Base-by-base conservation (phyloP, 805 yeast genomes). In the Maudiozyma bulderi region DNA sequence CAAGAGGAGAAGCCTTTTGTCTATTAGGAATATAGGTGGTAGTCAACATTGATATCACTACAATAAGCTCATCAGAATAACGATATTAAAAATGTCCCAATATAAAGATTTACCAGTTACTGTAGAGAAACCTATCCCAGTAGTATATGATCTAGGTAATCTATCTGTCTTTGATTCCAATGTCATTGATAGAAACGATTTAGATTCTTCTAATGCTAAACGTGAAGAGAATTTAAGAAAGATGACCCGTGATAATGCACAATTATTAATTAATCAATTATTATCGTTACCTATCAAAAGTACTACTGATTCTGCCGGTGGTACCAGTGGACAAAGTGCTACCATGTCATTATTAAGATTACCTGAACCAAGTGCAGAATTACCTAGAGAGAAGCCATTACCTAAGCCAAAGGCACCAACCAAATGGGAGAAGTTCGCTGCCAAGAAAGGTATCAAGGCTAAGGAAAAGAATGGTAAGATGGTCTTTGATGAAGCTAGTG, bases 361-460 rank as follows among this genome's bases (percentile, higher is more conserved):
- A 52, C 98, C 99, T 34, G 88, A 79, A 48, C 95, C 96, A 28
- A 68, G 76, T 13, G 83, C 95, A 15, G 77, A 71, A 50, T 73
- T 90, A 54, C 99, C 99, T 48, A 78, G 99, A 75, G 99, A 93
- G 67, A 93, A 93, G 72, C 82, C 96, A 44, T 70, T 93, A 59
- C 99, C 99, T 51, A 90, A 89, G 70, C 81, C 86, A 48, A 93
- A 87, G 73, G 84, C 91, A 48, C 86, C 82, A 58, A 90, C 99
- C 56, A 89, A 83, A 72, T 93, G 99, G 99, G 96, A 93, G 72
- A 77, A 78, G 63, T 93, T 93, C 73, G 99, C 99, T 55, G 85
- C 85, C 51, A 86, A 80, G 76, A 93, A 93, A 72, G 98, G 98
- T 61, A 93, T 93, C 66, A 75, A 84, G 69, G 78, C 95, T 70